Conservation (phyloP, 495 filamentous ascomycete species). For the Platismatia glauca region DNA sequence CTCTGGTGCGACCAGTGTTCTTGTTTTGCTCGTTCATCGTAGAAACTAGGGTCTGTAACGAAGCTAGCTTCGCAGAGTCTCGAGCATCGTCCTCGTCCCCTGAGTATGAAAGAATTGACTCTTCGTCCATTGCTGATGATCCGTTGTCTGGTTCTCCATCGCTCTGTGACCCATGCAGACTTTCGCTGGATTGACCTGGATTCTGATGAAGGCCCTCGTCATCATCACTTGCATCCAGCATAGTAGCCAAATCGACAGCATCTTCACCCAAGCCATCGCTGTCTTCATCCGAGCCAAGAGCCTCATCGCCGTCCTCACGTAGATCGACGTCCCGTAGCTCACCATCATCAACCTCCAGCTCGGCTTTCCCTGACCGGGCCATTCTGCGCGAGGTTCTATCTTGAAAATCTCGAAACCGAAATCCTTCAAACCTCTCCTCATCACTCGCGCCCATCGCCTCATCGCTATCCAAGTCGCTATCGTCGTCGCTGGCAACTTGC, state of each 20-base stretch:
- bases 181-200: slow-evolving; percentile 24
- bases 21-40: slow-evolving; percentile 42
- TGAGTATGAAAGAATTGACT: slow-evolving; percentile 42
- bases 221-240: slow-evolving; percentile 62
- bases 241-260: slow-evolving; percentile 73
- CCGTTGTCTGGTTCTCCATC: slow-evolving; percentile 41
- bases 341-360: slow-evolving; percentile 25
- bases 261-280: slow-evolving; percentile 70
- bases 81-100: slow-evolving; percentile 52
- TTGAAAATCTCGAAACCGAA: slow-evolving; percentile 60
- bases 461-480: slow-evolving; percentile 81
- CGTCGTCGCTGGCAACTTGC: slow-evolving; percentile 63
- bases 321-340: slow-evolving; percentile 40
- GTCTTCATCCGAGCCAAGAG: slow-evolving; percentile 46
- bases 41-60: slow-evolving; percentile 62
- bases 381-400: slow-evolving; percentile 34
- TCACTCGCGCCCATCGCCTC: slow-evolving; percentile 89
- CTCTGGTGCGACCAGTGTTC: slow-evolving; percentile 24
- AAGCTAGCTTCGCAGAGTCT: slow-evolving; percentile 51
- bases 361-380: slow-evolving; percentile 24
- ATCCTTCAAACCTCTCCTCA: slow-evolving; percentile 71
- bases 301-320: slow-evolving; percentile 45
- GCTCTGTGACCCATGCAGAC: slow-evolving; percentile 37
- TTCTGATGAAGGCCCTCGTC: slow-evolving; percentile 25
- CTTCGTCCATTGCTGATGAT: slow-evolving; percentile 39